phyloP scores from a whole-genome alignment of 306 rosid species.

The Rosa rugosa region DNA sequence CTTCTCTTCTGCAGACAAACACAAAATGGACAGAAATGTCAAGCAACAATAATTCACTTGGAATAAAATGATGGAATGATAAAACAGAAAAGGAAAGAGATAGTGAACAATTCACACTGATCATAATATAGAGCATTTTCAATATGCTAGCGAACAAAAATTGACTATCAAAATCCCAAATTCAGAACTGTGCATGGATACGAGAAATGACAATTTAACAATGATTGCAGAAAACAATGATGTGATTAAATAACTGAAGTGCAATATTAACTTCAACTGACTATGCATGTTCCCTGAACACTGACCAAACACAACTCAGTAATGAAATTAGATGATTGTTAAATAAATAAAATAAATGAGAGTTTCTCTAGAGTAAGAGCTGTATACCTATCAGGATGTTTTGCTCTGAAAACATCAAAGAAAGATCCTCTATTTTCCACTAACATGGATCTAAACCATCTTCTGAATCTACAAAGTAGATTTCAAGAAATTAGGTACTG shows the following conservation, averaged over 20 bases:
- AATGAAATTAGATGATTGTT: conserved; percentile 9
- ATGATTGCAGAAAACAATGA: not conserved
- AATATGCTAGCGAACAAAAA: not conserved
- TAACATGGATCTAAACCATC: conserved; percentile 80
- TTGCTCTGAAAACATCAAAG: conserved; percentile 70
- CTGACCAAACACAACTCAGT: not conserved
- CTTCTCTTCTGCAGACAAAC: conserved; percentile 59
- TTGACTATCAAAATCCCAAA: not conserved
- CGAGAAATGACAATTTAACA: not conserved
- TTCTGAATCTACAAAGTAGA: conserved; percentile 66
- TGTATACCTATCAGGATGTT: conserved; percentile 75
- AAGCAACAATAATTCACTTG: conserved; percentile 9
- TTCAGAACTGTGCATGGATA: not conserved
- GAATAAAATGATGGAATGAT: conserved; percentile 16
- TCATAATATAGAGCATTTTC: not conserved
- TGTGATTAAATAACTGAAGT: not conserved
- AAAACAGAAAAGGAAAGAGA: not conserved
- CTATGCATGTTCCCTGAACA: not conserved
- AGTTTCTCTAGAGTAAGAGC: not conserved
- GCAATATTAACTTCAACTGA: not conserved
- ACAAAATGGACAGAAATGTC: not conserved
- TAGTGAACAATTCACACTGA: not conserved
- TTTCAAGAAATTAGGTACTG: conserved; percentile 18
- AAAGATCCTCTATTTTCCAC: conserved; percentile 69
- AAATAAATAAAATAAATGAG: conserved; percentile 8